Percentiles rank a stretch among this genome's conserved stretches.
Evolutionary conservation across 1,284 basidiomycete species (phyloP).

Genomic region (Rhodotorula glutinis): DNA sequence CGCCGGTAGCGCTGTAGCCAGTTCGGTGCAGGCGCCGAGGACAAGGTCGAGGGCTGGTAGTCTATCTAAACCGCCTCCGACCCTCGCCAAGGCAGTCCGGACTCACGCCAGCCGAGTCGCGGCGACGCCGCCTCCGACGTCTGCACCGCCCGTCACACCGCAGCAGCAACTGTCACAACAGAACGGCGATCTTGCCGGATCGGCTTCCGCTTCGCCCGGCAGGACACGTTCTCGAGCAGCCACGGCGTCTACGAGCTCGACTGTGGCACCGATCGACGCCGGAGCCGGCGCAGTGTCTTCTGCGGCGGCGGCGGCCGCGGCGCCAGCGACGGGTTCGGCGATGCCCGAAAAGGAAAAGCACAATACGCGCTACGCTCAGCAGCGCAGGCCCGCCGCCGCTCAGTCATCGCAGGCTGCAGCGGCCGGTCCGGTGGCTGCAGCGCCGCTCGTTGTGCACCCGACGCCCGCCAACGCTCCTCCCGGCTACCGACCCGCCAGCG

Average conservation of each 20-base stretch:
- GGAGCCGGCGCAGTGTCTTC: background rate
- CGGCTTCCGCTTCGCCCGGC: background rate
- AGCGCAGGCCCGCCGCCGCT: background rate
- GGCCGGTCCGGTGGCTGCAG: no score
- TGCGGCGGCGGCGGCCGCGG: background rate
- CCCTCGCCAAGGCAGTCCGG: background rate
- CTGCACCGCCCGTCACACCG: constrained; percentile 1
- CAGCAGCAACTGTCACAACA: background rate
- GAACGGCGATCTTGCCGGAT: background rate
- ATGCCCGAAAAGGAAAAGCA: constrained; percentile 1
- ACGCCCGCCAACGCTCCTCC: constrained; percentile 8
- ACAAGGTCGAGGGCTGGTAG: constrained; percentile 15
- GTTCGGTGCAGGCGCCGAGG: background rate
- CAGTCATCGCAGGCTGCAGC: background rate
- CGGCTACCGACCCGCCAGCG: constrained; percentile 12
- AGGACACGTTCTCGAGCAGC: background rate
- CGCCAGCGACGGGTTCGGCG: background rate
- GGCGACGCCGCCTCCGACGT: background rate
- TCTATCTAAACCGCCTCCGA: background rate
- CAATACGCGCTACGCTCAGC: constrained; percentile 7
- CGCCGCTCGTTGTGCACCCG: background rate
- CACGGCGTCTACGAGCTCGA: background rate
- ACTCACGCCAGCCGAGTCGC: background rate
- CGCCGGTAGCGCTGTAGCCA: background rate
- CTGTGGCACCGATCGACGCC: background rate